Percentiles rank a stretch among this genome's conserved stretches.
Conservation (phyloP, 164 flowering plant species). For the Chimonanthus salicifolius region DNA sequence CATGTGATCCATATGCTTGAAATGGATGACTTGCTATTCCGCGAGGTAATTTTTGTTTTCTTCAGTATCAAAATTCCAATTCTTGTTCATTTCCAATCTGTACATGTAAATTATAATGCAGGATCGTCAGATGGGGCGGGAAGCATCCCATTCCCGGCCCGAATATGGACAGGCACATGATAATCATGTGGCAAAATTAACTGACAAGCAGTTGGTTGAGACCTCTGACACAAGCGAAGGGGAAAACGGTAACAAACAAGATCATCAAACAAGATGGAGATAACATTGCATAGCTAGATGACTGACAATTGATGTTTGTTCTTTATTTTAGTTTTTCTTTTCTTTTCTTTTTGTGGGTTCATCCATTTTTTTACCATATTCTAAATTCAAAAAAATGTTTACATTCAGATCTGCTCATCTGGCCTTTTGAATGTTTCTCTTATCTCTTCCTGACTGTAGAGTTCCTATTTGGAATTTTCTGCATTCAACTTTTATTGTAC, state of each 20-base stretch:
- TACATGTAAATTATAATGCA: constrained; percentile 15
- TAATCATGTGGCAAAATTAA: constrained; percentile 21
- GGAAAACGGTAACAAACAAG: constrained; percentile 24
- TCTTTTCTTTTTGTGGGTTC: constrained; percentile 2
- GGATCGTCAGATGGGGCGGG: constrained; percentile 44
- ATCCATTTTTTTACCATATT: constrained; percentile 6
- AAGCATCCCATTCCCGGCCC: constrained; percentile 24
- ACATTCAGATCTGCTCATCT: not conserved
- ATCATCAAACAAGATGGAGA: constrained; percentile 40
- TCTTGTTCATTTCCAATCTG: not conserved
- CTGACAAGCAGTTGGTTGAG: constrained; percentile 17
- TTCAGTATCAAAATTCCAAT: not conserved
- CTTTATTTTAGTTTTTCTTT: constrained; percentile 1
- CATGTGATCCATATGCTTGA: constrained; percentile 97
- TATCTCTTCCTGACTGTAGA: not conserved
- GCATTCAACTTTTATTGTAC: constrained; percentile 10
- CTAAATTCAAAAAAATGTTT: constrained; percentile 1
- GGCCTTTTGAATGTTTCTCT: constrained; percentile 2
- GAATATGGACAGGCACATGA: constrained; percentile 18
- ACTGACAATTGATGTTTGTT: constrained; percentile 19
- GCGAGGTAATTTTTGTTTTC: constrained; percentile 41
- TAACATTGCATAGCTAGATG: constrained; percentile 19
- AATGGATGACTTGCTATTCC: constrained; percentile 70
- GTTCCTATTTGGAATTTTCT: not conserved
- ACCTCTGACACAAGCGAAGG: constrained; percentile 35